phyloP scores from a whole-genome alignment of 768 basidiomycete species.

The Mycena kentingensis region DNA sequence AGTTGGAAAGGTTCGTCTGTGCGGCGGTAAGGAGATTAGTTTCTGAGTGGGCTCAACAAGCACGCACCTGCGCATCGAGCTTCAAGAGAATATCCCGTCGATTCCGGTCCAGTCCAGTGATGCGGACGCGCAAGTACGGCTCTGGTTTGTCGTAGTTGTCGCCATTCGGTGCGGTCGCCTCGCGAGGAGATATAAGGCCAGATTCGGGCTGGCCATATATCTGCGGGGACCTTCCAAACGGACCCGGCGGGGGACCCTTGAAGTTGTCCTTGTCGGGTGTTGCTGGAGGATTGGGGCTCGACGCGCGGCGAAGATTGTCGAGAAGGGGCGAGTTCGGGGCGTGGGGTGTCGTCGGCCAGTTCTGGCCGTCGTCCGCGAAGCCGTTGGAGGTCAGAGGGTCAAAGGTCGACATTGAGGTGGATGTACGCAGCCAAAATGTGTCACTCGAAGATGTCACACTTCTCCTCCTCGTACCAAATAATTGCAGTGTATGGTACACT shows the following conservation, averaged over 20 bases:
- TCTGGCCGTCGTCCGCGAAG: conserved; percentile 51
- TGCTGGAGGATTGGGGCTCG: conserved; percentile 51
- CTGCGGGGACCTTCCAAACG: conserved; percentile 79
- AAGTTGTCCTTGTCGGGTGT: conserved; percentile 57
- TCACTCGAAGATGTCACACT: too few relatives aligned
- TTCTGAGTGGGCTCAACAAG: not conserved
- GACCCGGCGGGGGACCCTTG: conserved; percentile 53
- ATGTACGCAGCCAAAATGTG: too few relatives aligned
- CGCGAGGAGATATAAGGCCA: conserved; percentile 77
- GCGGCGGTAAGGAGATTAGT: conserved; percentile 1
- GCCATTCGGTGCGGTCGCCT: conserved; percentile 68
- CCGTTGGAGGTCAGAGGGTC: conserved; percentile 67
- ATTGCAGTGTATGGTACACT: too few relatives aligned
- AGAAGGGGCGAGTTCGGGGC: conserved; percentile 70
- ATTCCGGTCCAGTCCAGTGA: conserved; percentile 92
- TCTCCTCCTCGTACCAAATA: too few relatives aligned
- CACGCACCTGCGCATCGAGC: conserved; percentile 88
- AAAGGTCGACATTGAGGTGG: conserved; percentile 58
- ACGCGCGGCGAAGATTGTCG: conserved; percentile 60
- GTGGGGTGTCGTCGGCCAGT: conserved; percentile 86
- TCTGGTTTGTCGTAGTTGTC: conserved; percentile 71
- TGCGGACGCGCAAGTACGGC: conserved; percentile 86
- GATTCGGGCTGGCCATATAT: conserved; percentile 87
- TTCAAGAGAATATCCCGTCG: conserved; percentile 91
- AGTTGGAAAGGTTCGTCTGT: conserved; percentile 93